These are phyloP conservation scores for Capsicum rhomboideum DNA, from an alignment of 257 asterid genomes.

Conservation along the genomic window DNA sequence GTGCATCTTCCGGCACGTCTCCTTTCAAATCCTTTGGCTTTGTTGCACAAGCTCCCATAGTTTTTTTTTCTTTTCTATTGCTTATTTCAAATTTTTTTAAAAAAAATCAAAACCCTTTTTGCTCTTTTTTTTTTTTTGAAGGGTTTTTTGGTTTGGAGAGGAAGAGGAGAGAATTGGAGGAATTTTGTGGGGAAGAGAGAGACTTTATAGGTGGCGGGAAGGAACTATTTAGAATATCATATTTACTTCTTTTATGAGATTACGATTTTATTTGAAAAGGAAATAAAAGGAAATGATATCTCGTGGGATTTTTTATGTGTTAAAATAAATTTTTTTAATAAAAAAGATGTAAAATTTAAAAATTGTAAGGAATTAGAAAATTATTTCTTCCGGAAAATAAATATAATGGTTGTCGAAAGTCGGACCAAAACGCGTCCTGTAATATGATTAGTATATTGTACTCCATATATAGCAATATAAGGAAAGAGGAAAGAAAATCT, in stretches of 20 bases:
- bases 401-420: no score
- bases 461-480: no score
- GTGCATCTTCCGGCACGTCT: constrained; percentile 18
- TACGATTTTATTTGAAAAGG: not conserved
- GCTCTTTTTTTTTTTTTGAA: no score
- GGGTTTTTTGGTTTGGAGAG: not conserved
- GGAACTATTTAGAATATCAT: not conserved
- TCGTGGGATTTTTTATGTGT: no score
- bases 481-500: no score
- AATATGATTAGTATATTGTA: no score
- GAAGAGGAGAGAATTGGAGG: not conserved
- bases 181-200: not conserved
- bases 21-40: constrained; percentile 29
- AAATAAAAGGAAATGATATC: not conserved
- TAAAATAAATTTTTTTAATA: no score
- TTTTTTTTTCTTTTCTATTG: not conserved
- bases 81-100: no score
- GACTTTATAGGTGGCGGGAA: not conserved
- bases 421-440: no score
- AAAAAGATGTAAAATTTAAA: no score
- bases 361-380: no score
- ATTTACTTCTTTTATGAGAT: not conserved
- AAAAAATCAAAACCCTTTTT: not conserved
- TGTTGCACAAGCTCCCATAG: constrained; percentile 54
- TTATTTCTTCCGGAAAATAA: no score